Conservation (phyloP, 176 grass and related monocot genomes). For the Ananas comosus region DNA sequence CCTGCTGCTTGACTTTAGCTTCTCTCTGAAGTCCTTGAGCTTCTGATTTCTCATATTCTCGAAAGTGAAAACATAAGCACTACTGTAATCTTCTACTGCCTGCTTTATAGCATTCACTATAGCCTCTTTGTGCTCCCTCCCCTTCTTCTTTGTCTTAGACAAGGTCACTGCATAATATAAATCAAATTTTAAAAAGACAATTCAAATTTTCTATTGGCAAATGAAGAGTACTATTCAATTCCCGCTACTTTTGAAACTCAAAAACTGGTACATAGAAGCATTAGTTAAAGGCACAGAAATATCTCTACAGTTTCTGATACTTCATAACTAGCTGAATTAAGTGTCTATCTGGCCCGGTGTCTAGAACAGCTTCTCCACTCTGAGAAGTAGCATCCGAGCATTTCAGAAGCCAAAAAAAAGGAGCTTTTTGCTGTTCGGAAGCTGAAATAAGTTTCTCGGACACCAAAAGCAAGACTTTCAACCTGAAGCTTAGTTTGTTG, state of each 20-base stretch:
- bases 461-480: too few species aligned
- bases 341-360: too few species aligned
- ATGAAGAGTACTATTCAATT: background rate
- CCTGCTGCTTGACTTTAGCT: conserved; percentile 67
- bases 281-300: too few species aligned
- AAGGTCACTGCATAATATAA: conserved; percentile 47
- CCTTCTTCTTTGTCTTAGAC: conserved; percentile 77
- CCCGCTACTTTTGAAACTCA: background rate
- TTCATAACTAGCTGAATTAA: too few species aligned
- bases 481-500: too few species aligned
- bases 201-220: background rate
- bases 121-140: conserved; percentile 55
- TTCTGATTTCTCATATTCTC: conserved; percentile 94
- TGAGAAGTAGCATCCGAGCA: too few species aligned
- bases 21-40: conserved; percentile 77
- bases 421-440: too few species aligned
- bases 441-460: too few species aligned
- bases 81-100: conserved; percentile 32
- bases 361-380: too few species aligned
- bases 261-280: too few species aligned
- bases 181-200: background rate
- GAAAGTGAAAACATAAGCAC: conserved; percentile 73
- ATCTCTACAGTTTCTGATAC: too few species aligned
- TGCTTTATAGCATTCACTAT: conserved; percentile 67
- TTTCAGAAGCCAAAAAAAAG: too few species aligned